Conservation (phyloP, 495 filamentous ascomycete genomes). For the Viridothelium virens region DNA sequence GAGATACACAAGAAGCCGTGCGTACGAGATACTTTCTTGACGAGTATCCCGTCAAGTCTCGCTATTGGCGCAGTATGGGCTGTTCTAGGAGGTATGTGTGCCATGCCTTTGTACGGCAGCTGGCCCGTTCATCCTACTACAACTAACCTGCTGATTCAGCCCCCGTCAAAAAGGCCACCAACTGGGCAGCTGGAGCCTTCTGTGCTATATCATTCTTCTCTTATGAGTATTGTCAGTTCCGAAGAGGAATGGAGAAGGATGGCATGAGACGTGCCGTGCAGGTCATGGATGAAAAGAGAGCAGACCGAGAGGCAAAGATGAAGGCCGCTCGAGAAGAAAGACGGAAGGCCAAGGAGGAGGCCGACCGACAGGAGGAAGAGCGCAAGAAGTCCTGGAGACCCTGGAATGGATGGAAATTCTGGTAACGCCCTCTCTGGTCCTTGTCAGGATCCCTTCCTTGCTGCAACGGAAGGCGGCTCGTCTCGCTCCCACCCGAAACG, state of each 20-base stretch:
- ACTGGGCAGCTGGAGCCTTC: conserved; percentile 79
- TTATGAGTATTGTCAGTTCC: conserved; percentile 75
- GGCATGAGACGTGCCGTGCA: conserved; percentile 75
- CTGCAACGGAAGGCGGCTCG: too few relatives aligned
- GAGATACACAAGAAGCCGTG: conserved; percentile 75
- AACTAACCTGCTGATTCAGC: too few relatives aligned
- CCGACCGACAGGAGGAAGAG: conserved; percentile 32
- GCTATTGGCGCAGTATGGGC: conserved; percentile 62
- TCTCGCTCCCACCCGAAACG: background rate
- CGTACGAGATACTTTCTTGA: conserved; percentile 69
- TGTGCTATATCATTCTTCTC: conserved; percentile 52
- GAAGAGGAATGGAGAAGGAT: conserved; percentile 59
- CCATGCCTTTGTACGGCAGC: too few relatives aligned
- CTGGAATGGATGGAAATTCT: background rate
- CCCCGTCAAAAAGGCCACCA: conserved; percentile 52
- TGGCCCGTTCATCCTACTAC: too few relatives aligned
- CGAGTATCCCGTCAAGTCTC: conserved; percentile 72
- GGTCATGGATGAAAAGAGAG: conserved; percentile 62
- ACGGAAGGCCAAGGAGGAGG: conserved; percentile 42
- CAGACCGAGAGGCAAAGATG: conserved; percentile 41
- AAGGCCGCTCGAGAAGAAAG: conserved; percentile 49
- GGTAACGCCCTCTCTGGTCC: background rate
- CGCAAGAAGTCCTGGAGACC: background rate
- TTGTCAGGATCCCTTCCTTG: background rate
- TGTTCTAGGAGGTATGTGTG: conserved; percentile 67